Conservation (phyloP, 352 stramenopile species). For the Peronospora farinosa region DNA sequence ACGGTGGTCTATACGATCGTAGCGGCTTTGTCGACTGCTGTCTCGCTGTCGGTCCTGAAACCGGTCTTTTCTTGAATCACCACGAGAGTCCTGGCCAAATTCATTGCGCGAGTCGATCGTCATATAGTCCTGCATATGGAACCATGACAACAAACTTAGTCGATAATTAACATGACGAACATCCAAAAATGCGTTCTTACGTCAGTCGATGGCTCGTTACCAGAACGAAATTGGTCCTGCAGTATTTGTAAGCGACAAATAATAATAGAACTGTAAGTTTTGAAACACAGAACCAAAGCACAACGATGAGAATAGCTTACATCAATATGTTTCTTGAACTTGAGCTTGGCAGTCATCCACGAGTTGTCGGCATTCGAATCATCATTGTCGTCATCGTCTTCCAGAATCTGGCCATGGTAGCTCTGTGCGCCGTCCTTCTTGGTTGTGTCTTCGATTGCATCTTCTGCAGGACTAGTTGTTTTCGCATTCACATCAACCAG, state of each 20-base stretch:
- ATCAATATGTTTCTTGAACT: conserved; percentile 88
- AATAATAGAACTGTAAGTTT: conserved; percentile 1
- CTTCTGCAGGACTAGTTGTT: neutral
- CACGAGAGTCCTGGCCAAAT: conserved; percentile 8
- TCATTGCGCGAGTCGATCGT: conserved; percentile 58
- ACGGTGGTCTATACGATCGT: conserved; percentile 11
- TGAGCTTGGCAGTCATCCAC: conserved; percentile 85
- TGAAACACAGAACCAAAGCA: neutral
- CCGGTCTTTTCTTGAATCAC: conserved; percentile 15
- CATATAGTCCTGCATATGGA: conserved; percentile 51
- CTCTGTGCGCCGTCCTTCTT: conserved; percentile 10
- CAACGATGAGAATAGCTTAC: conserved; percentile 23
- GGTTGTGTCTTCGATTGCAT: conserved; percentile 5
- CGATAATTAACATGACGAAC: neutral
- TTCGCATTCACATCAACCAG: conserved; percentile 40
- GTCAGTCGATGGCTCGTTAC: conserved; percentile 44
- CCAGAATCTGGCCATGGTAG: conserved; percentile 68
- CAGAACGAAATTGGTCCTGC: conserved; percentile 70
- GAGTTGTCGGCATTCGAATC: conserved; percentile 44
- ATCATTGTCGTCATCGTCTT: conserved; percentile 37
- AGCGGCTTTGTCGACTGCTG: conserved; percentile 8
- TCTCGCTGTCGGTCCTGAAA: conserved; percentile 10
- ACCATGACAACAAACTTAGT: neutral
- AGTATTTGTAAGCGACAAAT: conserved; percentile 6
- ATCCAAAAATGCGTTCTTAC: conserved; percentile 22